Conservation (phyloP, 2,329 filamentous ascomycete species). For the Epichloe amarillans region DNA sequence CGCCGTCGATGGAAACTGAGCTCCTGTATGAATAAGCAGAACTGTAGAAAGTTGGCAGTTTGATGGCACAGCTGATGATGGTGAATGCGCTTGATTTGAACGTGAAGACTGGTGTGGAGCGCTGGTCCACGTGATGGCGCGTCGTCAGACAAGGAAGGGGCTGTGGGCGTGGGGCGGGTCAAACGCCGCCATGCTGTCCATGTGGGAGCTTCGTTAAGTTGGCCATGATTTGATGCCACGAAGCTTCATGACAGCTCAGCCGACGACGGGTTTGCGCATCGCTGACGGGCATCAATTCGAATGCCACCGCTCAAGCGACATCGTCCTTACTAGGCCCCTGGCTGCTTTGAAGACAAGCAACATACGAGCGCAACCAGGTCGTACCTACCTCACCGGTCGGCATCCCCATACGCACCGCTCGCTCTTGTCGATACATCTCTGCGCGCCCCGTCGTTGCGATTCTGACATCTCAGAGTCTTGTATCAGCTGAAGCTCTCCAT, state of each 20-base stretch:
- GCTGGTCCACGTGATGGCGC: background rate
- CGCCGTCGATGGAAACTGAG: no score
- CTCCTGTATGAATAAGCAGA: no score
- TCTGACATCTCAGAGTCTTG: background rate
- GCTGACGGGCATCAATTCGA: background rate
- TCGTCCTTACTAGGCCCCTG: background rate
- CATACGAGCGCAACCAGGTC: background rate
- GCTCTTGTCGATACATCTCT: background rate
- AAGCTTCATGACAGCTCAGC: background rate
- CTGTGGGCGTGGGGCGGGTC: background rate
- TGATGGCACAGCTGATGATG: no score
- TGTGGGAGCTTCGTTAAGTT: background rate
- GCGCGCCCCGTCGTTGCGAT: background rate
- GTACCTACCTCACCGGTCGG: background rate
- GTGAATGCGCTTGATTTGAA: background rate
- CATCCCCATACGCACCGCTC: background rate
- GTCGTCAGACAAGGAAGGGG: background rate
- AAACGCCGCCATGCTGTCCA: background rate
- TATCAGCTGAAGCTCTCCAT: background rate
- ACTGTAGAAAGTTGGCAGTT: no score
- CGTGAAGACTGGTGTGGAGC: no score
- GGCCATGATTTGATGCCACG: background rate
- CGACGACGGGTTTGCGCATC: background rate
- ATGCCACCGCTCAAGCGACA: background rate
- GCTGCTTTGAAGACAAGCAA: background rate